These are phyloP conservation scores for Pelagomonas calceolata DNA, from an alignment of 108 stramenopile species.

Conservation along the genomic window DNA sequence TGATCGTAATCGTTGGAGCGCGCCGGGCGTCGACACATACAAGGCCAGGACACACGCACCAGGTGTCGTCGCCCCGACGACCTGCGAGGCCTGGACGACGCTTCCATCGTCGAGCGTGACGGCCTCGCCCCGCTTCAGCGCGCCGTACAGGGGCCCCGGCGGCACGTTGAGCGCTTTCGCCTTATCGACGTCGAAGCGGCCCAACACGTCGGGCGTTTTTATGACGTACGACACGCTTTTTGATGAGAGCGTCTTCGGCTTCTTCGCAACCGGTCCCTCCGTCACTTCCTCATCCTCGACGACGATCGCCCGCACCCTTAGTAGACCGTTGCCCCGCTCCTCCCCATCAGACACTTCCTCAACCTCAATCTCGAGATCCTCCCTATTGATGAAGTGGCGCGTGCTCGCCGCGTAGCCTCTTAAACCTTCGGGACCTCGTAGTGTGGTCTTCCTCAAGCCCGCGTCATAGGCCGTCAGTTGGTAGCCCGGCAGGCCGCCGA, in stretches of 20 bases:
- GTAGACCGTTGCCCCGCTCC: too few relatives aligned
- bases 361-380: not conserved
- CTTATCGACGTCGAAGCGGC: constrained; percentile 59
- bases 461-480: constrained; percentile 64
- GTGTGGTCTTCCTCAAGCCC: not conserved
- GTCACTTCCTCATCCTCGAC: too few relatives aligned
- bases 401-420: not conserved
- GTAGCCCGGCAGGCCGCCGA: constrained; percentile 70
- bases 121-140: constrained; percentile 61
- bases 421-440: not conserved
- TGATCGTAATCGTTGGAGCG: too few relatives aligned
- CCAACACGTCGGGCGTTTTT: constrained; percentile 51
- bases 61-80: constrained; percentile 47
- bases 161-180: constrained; percentile 63
- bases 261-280: too few relatives aligned
- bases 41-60: constrained; percentile 55
- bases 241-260: too few relatives aligned
- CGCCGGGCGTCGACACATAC: constrained; percentile 36
- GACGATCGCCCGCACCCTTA: too few relatives aligned
- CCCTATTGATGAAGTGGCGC: not conserved
- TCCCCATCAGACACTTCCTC: too few relatives aligned
- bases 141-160: constrained; percentile 62
- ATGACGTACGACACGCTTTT: constrained; percentile 44
- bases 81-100: constrained; percentile 51
- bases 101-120: constrained; percentile 56